Evolutionary conservation across 169 alveolate genomes (phyloP).

Genomic region (Cryptosporidium sp.): DNA sequence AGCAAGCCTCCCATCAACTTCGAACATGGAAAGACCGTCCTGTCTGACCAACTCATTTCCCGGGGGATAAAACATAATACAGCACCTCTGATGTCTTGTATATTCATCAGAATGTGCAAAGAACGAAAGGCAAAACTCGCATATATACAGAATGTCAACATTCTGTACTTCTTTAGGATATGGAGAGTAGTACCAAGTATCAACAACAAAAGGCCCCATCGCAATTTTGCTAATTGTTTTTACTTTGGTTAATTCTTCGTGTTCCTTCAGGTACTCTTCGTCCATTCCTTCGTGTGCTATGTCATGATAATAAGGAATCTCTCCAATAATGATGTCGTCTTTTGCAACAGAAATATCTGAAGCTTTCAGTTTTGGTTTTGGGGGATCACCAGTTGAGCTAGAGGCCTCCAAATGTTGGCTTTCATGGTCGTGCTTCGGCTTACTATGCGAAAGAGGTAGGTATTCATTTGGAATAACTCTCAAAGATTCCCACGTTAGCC

Average conservation of each 20-base stretch:
- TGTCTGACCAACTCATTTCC: constrained; percentile 98
- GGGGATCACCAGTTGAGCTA: not conserved
- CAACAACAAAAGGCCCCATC: constrained; percentile 93
- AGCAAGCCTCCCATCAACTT: constrained; percentile 95
- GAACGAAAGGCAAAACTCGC: constrained; percentile 95
- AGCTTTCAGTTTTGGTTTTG: constrained; percentile 17
- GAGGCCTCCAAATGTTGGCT: constrained; percentile 1
- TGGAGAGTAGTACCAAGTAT: constrained; percentile 98
- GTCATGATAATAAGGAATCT: constrained; percentile 73
- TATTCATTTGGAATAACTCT: constrained; percentile 77
- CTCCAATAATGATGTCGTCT: constrained; percentile 51
- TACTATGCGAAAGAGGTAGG: constrained; percentile 48
- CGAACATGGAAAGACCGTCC: constrained; percentile 93
- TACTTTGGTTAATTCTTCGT: constrained; percentile 94
- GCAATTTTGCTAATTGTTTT: constrained; percentile 93
- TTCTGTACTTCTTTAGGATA: constrained; percentile 95
- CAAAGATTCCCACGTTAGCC: constrained; percentile 87
- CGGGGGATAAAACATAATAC: constrained; percentile 95
- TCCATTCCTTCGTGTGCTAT: constrained; percentile 90
- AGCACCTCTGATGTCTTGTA: constrained; percentile 87
- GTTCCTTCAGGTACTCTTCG: constrained; percentile 91
- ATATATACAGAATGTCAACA: constrained; percentile 91
- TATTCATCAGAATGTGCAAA: constrained; percentile 85
- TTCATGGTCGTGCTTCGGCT: constrained; percentile 30
- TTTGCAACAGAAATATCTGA: constrained; percentile 44